These are phyloP conservation scores for Cladosporium sp. DNA, from an alignment of 2,329 filamentous ascomycete species.

Conservation along the genomic window DNA sequence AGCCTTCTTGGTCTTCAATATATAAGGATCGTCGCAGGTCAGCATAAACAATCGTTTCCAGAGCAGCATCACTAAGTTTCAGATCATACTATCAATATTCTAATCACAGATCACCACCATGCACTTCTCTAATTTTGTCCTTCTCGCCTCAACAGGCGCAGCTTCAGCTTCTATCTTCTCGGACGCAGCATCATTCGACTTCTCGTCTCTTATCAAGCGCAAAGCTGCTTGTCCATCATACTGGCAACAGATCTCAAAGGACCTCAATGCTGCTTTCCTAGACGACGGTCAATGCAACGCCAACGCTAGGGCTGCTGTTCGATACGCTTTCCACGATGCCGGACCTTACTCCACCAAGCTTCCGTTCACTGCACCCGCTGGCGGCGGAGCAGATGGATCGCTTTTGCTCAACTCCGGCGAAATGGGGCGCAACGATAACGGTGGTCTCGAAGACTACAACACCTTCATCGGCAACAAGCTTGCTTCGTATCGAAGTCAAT, in stretches of 20 bases:
- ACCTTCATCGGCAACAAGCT: slow-evolving; percentile 45
- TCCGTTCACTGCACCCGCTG: slow-evolving; percentile 29
- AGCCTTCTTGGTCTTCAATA: no score
- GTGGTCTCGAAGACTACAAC: slow-evolving; percentile 50
- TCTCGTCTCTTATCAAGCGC: slow-evolving; percentile 5
- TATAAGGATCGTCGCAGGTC: background rate
- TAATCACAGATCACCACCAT: background rate
- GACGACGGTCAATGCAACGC: slow-evolving; percentile 36
- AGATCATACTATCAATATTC: background rate
- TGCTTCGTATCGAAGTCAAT: slow-evolving; percentile 27
- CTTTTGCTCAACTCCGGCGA: slow-evolving; percentile 43
- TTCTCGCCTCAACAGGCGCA: slow-evolving; percentile 8
- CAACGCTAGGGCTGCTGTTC: slow-evolving; percentile 38
- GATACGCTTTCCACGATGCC: slow-evolving; percentile 38
- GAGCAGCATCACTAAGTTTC: background rate
- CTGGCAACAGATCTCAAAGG: slow-evolving; percentile 18
- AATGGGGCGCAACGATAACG: slow-evolving; percentile 43
- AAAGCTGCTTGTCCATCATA: slow-evolving; percentile 8
- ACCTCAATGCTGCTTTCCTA: slow-evolving; percentile 28
- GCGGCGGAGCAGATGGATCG: slow-evolving; percentile 45
- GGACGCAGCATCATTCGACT: background rate
- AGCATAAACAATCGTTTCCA: background rate
- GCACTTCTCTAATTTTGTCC: slow-evolving; percentile 2
- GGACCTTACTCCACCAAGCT: slow-evolving; percentile 26
- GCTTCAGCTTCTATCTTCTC: slow-evolving; percentile 7